Evolutionary conservation across 73 alveolate species (phyloP).

Genomic region (Symbiodinium pilosum): DNA sequence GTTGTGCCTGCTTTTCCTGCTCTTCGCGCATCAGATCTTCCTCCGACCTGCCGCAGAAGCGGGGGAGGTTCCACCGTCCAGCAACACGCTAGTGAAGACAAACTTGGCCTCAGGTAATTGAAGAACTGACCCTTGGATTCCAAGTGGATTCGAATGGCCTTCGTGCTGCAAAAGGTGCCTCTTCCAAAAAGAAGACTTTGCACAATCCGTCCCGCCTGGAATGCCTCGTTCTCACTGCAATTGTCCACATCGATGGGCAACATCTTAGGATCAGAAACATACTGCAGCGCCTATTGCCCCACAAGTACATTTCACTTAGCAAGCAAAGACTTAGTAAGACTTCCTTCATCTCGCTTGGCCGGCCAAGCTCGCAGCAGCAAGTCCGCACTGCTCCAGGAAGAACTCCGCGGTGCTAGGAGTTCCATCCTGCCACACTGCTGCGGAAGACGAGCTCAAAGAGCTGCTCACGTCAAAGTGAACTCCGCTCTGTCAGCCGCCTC

Average conservation of each 20-base stretch:
- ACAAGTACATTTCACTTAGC: no score
- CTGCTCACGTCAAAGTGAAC: not conserved
- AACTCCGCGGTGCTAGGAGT: conserved; percentile 84
- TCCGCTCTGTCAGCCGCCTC: conserved; percentile 17
- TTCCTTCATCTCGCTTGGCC: not conserved
- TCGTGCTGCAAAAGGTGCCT: not conserved
- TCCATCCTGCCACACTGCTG: conserved; percentile 38
- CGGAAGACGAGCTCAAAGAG: not conserved
- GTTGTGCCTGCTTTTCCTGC: conserved; percentile 43
- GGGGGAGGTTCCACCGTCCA: not conserved
- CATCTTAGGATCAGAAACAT: conserved; percentile 37
- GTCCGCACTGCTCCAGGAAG: conserved; percentile 79
- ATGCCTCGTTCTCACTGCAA: conserved; percentile 85
- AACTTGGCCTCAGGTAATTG: conserved; percentile 63
- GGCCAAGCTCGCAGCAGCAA: not conserved
- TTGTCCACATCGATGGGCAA: conserved; percentile 58
- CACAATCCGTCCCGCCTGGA: conserved; percentile 16
- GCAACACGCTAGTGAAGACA: not conserved
- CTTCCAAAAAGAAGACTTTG: not conserved
- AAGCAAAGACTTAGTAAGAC: no score
- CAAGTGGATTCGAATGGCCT: conserved; percentile 73
- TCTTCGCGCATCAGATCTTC: conserved; percentile 84
- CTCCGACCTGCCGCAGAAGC: conserved; percentile 35
- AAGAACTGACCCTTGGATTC: conserved; percentile 95
- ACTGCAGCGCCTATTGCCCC: no score